Base-by-base conservation (phyloP, 768 basidiomycete species). In the Suillus decipiens region DNA sequence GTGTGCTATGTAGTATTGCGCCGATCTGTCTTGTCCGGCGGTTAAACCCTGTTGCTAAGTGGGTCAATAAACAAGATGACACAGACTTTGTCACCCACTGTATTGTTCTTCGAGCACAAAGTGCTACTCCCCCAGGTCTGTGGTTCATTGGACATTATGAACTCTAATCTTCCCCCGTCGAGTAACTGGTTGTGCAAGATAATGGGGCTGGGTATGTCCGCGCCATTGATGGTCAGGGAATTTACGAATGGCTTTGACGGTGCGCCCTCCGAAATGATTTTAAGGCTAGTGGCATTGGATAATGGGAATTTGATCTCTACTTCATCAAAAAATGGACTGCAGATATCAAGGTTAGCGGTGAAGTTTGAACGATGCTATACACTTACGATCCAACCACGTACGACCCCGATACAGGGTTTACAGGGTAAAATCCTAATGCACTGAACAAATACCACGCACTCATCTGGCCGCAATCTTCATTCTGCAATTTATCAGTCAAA, bases 391-490 rank as follows among this genome's bases (percentile, higher is more conserved):
- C 92, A 53, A 95, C 79, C 61, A 92, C 79, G 64, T 93, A 94
- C 68, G 86, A 84, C 2, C 84, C 86, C 0, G 88, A 89, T 0
- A 89, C 89, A 0, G 92, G 92, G 70, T 93, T 89, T 45, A 93
- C 90, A 42, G 90, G 91, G 68, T 94, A 94, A 73, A 94, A 90
- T 1, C 92, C 92, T 74, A 95, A 80, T 0, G 90, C 86, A 57
- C 86, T 88, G 76, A 92, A 93, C 15, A 93, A 81, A 68, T 88
- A 93, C 92, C 92, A 94, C 0, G 92, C 89, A 68, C 89, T 91
- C 92, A 94, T 94, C 72, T 95, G 92, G 1, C 92, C 92, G 66
- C 92, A 93, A 70, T 95, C 92, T 72, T 95, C 92, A 68, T 94
- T 95, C 89, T 92, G 64, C 1, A 19, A 14, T 19, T 61, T 41